These are phyloP conservation scores for Backusella tarrabulga DNA, from an alignment of 192 early-diverging fungal species.

Conservation along the genomic window DNA sequence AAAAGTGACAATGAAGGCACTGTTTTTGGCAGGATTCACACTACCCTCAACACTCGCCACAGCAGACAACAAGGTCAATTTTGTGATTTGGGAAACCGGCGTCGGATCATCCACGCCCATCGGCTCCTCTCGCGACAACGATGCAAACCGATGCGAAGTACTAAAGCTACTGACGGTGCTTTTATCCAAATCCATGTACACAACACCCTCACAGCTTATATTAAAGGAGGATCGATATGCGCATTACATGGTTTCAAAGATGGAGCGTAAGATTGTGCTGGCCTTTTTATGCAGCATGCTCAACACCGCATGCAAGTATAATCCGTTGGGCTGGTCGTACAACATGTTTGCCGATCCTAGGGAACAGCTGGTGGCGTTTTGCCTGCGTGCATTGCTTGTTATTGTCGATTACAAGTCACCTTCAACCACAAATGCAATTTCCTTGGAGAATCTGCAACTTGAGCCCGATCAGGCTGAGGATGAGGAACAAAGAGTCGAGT, in stretches of 20 bases:
- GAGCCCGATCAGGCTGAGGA: not conserved
- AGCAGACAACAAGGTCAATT: conserved; percentile 43
- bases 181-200: conserved; percentile 81
- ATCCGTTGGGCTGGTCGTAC: conserved; percentile 84
- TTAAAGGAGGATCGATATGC: conserved; percentile 59
- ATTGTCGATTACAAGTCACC: conserved; percentile 68
- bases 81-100: conserved; percentile 78
- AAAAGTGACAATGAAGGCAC: conserved; percentile 38
- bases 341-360: conserved; percentile 68
- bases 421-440: not conserved
- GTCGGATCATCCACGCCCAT: conserved; percentile 69
- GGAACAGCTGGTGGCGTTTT: conserved; percentile 70
- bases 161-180: conserved; percentile 76
- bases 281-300: conserved; percentile 84
- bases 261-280: conserved; percentile 70
- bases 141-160: conserved; percentile 70
- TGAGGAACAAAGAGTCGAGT: not conserved
- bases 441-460: not conserved
- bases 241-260: conserved; percentile 44
- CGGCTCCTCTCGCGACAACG: conserved; percentile 65
- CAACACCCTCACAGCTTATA: conserved; percentile 45
- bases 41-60: conserved; percentile 51
- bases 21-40: conserved; percentile 72
- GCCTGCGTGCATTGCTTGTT: conserved; percentile 62
- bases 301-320: conserved; percentile 80